A percentile compares a stretch with the other conserved stretches of the same genome.
Conservation (phyloP, 768 basidiomycete genomes). For the Lentinula sp. region DNA sequence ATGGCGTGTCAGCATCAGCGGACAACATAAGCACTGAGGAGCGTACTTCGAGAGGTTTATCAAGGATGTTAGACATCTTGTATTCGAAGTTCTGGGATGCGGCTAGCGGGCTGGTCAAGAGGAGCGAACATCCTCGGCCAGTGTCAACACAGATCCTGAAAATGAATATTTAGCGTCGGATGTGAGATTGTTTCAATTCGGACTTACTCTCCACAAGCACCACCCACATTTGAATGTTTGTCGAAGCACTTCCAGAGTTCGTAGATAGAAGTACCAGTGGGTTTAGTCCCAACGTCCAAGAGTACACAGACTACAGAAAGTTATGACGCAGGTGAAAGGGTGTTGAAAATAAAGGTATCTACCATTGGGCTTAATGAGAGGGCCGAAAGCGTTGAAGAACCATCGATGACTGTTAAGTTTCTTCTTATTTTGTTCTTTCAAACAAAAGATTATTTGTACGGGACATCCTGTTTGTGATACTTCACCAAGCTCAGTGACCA, state of each 20-base stretch:
- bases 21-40: background rate
- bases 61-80: conserved; percentile 94
- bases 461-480: conserved; percentile 72
- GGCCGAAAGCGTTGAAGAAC: conserved; percentile 97
- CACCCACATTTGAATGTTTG: conserved; percentile 79
- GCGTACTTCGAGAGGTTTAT: conserved; percentile 87
- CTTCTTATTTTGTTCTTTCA: conserved; percentile 97
- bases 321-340: conserved; percentile 5
- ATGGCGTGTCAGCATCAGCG: background rate
- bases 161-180: background rate
- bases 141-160: conserved; percentile 76
- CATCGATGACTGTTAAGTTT: conserved; percentile 94
- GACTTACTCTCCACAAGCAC: conserved; percentile 88
- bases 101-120: conserved; percentile 71
- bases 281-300: conserved; percentile 94
- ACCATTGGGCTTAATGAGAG: conserved; percentile 82
- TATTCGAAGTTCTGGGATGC: conserved; percentile 98
- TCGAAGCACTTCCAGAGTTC: conserved; percentile 97
- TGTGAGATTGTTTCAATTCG: too few relatives aligned
- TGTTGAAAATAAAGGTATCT: conserved; percentile 9
- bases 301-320: conserved; percentile 67
- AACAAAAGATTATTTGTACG: conserved; percentile 83
- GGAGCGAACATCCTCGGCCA: conserved; percentile 63
- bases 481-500: conserved; percentile 77
- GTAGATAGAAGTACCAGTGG: conserved; percentile 90